These are phyloP conservation scores for Sphaerulina populicola DNA, from an alignment of 2,329 filamentous ascomycete genomes.

Conservation along the genomic window DNA sequence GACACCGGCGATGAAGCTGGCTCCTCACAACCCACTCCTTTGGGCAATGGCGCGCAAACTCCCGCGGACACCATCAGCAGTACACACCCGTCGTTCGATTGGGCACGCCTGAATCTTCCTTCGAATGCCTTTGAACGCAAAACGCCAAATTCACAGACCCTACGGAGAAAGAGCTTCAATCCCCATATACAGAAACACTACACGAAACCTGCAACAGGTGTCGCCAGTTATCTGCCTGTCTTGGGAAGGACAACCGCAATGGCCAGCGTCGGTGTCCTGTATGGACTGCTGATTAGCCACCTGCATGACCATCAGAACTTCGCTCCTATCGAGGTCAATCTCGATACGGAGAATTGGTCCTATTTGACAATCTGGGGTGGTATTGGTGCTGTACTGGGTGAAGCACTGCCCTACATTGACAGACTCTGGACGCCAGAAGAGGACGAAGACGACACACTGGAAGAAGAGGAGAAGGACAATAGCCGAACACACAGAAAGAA, in stretches of 20 bases:
- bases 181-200: conserved; percentile 17
- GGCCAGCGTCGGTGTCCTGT: conserved; percentile 70
- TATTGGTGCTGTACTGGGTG: conserved; percentile 68
- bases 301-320: conserved; percentile 63
- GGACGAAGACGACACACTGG: conserved; percentile 38
- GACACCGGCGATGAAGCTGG: conserved; percentile 50
- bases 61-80: conserved; percentile 37
- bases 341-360: conserved; percentile 50
- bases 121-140: conserved; percentile 20
- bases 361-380: conserved; percentile 78
- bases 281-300: conserved; percentile 72
- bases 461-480: conserved; percentile 19
- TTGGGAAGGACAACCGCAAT: conserved; percentile 45
- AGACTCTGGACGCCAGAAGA: conserved; percentile 55
- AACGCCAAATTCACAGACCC: conserved; percentile 17
- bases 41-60: conserved; percentile 68
- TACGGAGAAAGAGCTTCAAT: conserved; percentile 23
- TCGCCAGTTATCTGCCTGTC: conserved; percentile 39
- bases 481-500: conserved; percentile 10
- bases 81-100: conserved; percentile 24
- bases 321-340: conserved; percentile 53
- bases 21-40: conserved; percentile 53
- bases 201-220: conserved; percentile 22
- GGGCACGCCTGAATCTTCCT: conserved; percentile 20
- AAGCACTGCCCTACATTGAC: conserved; percentile 77